These are phyloP conservation scores for Yarrowia phangngaensis DNA, from an alignment of 805 yeast genomes.

Conservation along the genomic window DNA sequence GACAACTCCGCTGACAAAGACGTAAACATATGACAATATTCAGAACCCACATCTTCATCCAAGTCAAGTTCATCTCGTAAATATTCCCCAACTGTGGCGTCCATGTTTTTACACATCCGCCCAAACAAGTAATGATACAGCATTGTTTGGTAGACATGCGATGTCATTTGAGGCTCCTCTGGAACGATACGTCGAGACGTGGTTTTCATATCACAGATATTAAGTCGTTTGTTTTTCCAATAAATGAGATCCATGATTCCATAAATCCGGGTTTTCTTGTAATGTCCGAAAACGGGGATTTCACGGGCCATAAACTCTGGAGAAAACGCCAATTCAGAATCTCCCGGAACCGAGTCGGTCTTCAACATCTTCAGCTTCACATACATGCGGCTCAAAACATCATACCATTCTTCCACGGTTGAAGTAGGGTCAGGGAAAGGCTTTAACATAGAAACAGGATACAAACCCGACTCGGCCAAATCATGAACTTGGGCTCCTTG, in stretches of 20 bases:
- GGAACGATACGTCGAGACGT: not conserved
- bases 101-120: conserved; percentile 4
- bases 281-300: conserved; percentile 11
- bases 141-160: conserved; percentile 13
- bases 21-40: not conserved
- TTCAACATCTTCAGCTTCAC: conserved; percentile 5
- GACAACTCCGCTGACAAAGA: not conserved
- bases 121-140: conserved; percentile 7
- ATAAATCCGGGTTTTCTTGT: conserved; percentile 8
- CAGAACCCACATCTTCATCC: conserved; percentile 1
- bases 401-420: conserved; percentile 15
- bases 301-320: conserved; percentile 9
- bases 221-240: conserved; percentile 10
- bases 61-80: conserved; percentile 7
- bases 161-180: not conserved
- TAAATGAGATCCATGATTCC: conserved; percentile 23
- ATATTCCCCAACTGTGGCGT: conserved; percentile 8
- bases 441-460: not conserved
- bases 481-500: conserved; percentile 8
- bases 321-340: not conserved
- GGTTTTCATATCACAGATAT: conserved; percentile 24
- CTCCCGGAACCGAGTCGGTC: not conserved
- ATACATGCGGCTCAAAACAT: not conserved
- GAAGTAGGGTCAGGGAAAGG: not conserved
- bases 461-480: not conserved